Conservation (phyloP, 306 rosid species). For the Pterocarpus macrocarpus region DNA sequence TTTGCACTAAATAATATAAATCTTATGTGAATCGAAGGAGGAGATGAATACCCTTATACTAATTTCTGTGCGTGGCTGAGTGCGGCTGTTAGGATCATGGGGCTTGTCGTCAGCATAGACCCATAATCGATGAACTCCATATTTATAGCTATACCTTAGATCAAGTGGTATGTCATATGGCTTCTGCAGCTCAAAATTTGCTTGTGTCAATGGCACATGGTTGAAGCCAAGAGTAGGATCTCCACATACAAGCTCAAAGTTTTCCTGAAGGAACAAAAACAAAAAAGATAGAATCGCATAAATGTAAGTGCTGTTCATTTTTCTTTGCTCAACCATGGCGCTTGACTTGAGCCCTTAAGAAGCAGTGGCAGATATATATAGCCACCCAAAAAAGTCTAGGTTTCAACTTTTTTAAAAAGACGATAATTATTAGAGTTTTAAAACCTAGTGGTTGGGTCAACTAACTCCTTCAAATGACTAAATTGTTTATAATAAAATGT, state of each 20-base stretch:
- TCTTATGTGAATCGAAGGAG: not conserved
- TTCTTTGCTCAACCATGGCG: not conserved
- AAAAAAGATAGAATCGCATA: conserved; percentile 12
- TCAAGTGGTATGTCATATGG: conserved; percentile 55
- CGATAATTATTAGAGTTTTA: not conserved
- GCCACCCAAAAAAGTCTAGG: not conserved
- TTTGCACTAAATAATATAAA: too few relatives aligned
- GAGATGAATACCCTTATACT: conserved; percentile 43
- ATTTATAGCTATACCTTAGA: conserved; percentile 44
- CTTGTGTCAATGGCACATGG: conserved; percentile 52
- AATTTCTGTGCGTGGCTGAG: conserved; percentile 63
- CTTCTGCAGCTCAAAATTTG: conserved; percentile 48
- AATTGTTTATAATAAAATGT: not conserved
- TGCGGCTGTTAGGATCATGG: conserved; percentile 41
- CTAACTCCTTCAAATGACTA: not conserved
- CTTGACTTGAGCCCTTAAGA: not conserved
- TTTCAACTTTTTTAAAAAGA: too few relatives aligned
- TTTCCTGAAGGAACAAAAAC: not conserved
- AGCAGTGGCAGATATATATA: not conserved
- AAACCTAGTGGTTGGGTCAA: not conserved
- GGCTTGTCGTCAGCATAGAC: conserved; percentile 66
- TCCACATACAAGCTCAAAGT: conserved; percentile 15
- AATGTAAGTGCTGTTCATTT: conserved; percentile 26
- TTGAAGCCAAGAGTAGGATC: conserved; percentile 64
- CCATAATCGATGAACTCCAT: conserved; percentile 56